A percentile compares a stretch with the other conserved stretches of the same genome.
Evolutionary conservation across 805 yeast genomes (phyloP).

Genomic region (Cyberlindnera veronae): DNA sequence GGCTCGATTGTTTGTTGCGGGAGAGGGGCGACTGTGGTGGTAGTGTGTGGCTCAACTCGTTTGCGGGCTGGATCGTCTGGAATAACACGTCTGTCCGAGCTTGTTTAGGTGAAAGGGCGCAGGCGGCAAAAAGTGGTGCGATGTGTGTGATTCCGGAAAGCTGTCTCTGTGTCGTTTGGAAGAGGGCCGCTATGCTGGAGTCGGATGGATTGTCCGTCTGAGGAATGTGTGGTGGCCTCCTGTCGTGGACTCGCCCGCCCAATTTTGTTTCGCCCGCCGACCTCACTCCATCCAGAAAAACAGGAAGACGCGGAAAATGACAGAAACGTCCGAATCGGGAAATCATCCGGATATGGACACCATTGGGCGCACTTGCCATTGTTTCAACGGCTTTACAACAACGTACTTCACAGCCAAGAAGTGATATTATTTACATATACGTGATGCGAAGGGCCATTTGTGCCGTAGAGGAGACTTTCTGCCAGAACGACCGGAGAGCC

Average conservation of each 20-base stretch:
- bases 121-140: not conserved
- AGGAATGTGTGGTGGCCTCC: not conserved
- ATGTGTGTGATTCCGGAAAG: not conserved
- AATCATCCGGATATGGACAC: not conserved
- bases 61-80: not conserved
- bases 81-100: too few species aligned
- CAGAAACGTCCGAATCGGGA: not conserved
- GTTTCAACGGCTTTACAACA: too few species aligned
- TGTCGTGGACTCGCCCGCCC: not conserved
- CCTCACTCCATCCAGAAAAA: not conserved
- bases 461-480: conserved; percentile 13
- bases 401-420: not conserved
- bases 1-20: too few species aligned
- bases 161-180: not conserved
- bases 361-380: not conserved
- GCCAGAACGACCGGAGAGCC: conserved; percentile 12
- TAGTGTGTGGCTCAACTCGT: too few species aligned
- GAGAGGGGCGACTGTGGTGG: too few species aligned
- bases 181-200: not conserved
- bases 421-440: conserved; percentile 19
- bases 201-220: too few species aligned
- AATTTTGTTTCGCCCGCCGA: conserved; percentile 3
- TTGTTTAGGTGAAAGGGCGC: not conserved
- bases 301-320: not conserved
- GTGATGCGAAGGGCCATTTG: conserved; percentile 29